Base-by-base conservation (phyloP, 441 rosid genomes). In the Caryocar brasiliense region DNA sequence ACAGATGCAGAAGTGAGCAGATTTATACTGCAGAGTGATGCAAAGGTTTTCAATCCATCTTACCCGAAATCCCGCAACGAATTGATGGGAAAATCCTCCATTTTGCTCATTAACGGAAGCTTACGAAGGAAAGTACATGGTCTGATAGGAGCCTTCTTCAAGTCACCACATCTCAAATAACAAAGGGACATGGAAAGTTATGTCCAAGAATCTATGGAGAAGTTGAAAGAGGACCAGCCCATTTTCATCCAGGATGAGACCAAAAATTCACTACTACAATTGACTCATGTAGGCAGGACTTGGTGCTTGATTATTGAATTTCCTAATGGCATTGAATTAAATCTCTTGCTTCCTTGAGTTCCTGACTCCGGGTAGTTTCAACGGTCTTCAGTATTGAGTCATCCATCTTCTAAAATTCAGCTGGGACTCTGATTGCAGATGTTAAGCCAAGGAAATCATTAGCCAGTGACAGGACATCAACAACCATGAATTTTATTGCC, bases 51-150 rank as follows among this genome's bases (percentile, higher is more conserved):
- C 47, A 95, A 85, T 39, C 94, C 99, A 6, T 85, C 72, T 50
- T 92, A 87, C 68, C 97, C 99, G 6, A 88, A 82, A 71, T 88
- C 99, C 18, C 78, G 85, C 36, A 76, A 87, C 3, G 97, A 92
- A 65, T 72, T 92, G 62, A 88, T 92, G 97, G 99, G 99, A 1
- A 80, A 92, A 57, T 75, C 95, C 35, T 88, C 97, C 42, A 85
- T 92, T 66, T 62, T 92, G 65, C 72, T 81, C 44, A 80, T 92
- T 28, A 85, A 80, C 65, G 99, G 95, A 7, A 81, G 85, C 60
- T 69, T 80, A 40, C 99, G 88, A 9, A 88, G 83, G 68, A 76
- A 86, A 71, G 79, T 88, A 46, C 99, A 92, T 75, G 97, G 97
- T 17, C 74, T 92, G 5, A 60, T 88, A 1, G 95, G 86, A 19